These are phyloP conservation scores for Fusarium incarnatum DNA, from an alignment of 2,329 filamentous ascomycete species.

Conservation along the genomic window DNA sequence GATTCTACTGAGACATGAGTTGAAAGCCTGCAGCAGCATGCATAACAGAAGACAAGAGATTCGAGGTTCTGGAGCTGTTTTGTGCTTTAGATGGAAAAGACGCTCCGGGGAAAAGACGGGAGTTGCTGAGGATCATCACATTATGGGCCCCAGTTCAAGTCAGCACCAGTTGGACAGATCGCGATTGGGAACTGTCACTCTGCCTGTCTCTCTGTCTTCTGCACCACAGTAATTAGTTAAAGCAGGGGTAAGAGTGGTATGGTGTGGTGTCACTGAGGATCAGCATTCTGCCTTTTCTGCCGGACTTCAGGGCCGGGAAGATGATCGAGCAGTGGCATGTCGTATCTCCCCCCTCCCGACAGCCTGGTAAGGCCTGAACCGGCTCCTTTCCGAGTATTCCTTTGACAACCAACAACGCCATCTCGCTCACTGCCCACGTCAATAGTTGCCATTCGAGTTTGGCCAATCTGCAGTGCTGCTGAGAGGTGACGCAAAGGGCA, in stretches of 20 bases:
- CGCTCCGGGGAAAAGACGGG: neutral
- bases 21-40: neutral
- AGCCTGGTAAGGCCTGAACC: slow-evolving; percentile 41
- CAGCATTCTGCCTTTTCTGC: slow-evolving; percentile 12
- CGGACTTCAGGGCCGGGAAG: slow-evolving; percentile 26
- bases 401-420: slow-evolving; percentile 1
- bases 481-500: neutral
- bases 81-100: neutral
- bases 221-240: neutral
- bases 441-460: slow-evolving; percentile 4
- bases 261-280: slow-evolving; percentile 28
- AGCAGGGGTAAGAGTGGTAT: slow-evolving; percentile 11
- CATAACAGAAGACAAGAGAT: neutral
- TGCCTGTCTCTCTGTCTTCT: neutral
- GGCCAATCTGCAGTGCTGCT: neutral
- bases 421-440: slow-evolving; percentile 27
- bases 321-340: slow-evolving; percentile 20
- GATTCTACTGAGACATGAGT: neutral
- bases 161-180: slow-evolving; percentile 34
- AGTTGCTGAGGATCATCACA: slow-evolving; percentile 21
- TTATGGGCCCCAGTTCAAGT: slow-evolving; percentile 4
- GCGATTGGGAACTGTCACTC: slow-evolving; percentile 21
- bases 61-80: neutral
- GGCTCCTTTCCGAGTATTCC: slow-evolving; percentile 28
- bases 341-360: slow-evolving; percentile 39